Evolutionary conservation across 176 grass and related monocot genomes (phyloP), one percentile per base, ranked within the genome.

Genomic region (Thalia dealbata): DNA sequence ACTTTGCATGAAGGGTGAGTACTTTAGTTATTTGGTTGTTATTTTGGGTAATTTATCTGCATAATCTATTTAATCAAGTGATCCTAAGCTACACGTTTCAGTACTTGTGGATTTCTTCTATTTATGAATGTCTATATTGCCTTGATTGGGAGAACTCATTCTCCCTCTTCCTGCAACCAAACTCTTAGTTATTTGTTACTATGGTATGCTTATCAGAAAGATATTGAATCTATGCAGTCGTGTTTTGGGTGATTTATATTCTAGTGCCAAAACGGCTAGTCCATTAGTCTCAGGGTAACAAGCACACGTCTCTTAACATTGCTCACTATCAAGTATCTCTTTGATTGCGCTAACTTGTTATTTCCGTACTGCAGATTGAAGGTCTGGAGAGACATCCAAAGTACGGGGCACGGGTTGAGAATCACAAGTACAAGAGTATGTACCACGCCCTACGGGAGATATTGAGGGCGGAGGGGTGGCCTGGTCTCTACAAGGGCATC

Each of bases 401-500:
- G 63, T 97, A 97, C 50, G 89, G 93, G 32, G 83, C 85, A 14
- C 80, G 73, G 55, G 79, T 97, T 73, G 93, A 92, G 50, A 85
- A 52, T 27, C 79, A 80, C 32, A 59, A 76, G 29, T 92, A 92
- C 83, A 92, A 82, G 71, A 79, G 80, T 80, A 97, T 97, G 89
- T 88, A 86, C 81, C 93, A 97, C 81, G 89, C 89, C 66, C 78
- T 97, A 18, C 82, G 73, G 82, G 84, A 92, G 78, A 97, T 97
- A 73, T 38, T 92, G 42, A 46, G 48, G 18, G 86, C 72, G 73
- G 93, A 97, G 71, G 93, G 93, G 11, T 73, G 78, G 54, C 73
- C 82, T 52, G 89, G 87, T 46, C 87, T 97, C 72, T 97, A 97
- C 73, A 97, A 97, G 80, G 93, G 93, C 41, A 91, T 97, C 71